phyloP scores from a whole-genome alignment of 345 rosid genomes.

The Salix arbutifolia region DNA sequence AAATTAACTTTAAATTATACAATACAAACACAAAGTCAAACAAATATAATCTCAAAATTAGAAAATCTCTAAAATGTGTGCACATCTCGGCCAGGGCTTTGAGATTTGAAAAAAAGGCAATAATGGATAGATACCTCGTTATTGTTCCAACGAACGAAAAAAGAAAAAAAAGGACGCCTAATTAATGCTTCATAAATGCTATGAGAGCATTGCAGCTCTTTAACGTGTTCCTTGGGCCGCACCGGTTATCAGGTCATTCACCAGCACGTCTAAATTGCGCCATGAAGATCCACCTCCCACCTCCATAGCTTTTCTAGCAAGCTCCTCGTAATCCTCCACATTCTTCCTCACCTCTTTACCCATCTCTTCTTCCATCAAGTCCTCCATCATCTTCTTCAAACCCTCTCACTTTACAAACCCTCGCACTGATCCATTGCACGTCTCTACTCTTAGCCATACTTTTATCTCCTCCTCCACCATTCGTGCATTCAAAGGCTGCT shows the following conservation, averaged over 20 bases:
- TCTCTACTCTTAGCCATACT: constrained; percentile 55
- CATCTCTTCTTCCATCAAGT: no score
- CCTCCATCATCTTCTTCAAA: no score
- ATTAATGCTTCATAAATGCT: not conserved
- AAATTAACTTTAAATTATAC: no score
- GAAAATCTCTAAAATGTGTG: no score
- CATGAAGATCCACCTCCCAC: constrained; percentile 59
- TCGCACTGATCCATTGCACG: constrained; percentile 32
- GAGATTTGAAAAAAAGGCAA: no score
- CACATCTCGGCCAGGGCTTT: no score
- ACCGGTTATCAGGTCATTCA: constrained; percentile 17
- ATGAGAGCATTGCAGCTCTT: not conserved
- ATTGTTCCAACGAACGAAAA: not conserved
- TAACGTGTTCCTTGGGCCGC: constrained; percentile 1
- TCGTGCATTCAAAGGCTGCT: no score
- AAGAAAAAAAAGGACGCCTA: not conserved
- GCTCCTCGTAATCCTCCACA: constrained; percentile 35
- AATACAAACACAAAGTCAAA: no score
- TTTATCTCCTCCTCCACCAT: no score
- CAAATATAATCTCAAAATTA: no score
- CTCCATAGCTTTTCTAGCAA: constrained; percentile 52
- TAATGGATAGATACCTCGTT: no score
- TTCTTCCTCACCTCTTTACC: constrained; percentile 43
- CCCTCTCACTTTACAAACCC: constrained; percentile 67
- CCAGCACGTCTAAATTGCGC: constrained; percentile 40